Percentiles rank a stretch among this genome's conserved stretches.
phyloP scores from a whole-genome alignment of 1,284 basidiomycete species.

The Mycosarcoma maydis region DNA sequence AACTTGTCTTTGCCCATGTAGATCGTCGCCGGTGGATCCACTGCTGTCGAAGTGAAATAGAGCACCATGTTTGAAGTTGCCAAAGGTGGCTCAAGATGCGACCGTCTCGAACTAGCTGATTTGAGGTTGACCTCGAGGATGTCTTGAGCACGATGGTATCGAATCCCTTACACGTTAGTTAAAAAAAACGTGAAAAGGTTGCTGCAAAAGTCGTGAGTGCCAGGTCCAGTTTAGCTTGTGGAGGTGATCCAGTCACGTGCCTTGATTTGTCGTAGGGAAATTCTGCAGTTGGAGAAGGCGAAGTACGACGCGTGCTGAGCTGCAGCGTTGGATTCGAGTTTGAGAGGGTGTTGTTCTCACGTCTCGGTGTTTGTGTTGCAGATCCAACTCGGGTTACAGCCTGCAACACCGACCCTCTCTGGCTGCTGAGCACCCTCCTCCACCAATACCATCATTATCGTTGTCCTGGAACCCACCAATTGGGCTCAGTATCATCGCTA shows the following conservation, averaged over 20 bases:
- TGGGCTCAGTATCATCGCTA: no score
- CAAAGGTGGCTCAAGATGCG: neutral
- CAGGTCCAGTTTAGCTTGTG: slow-evolving; percentile 15
- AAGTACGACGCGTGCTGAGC: slow-evolving; percentile 2
- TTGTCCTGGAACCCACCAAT: neutral
- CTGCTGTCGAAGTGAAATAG: slow-evolving; percentile 72
- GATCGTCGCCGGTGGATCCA: slow-evolving; percentile 76
- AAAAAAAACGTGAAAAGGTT: slow-evolving; percentile 1
- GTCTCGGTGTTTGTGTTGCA: neutral
- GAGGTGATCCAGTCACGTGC: slow-evolving; percentile 37
- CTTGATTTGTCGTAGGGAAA: no score
- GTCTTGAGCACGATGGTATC: neutral
- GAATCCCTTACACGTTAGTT: neutral
- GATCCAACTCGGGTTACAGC: no score
- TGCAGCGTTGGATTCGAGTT: slow-evolving; percentile 13
- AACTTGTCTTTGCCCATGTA: slow-evolving; percentile 95
- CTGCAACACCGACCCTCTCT: no score
- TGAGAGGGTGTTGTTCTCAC: slow-evolving; percentile 33
- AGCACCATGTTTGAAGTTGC: slow-evolving; percentile 69
- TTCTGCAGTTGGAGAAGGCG: neutral
- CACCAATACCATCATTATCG: no score
- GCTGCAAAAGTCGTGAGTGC: no score
- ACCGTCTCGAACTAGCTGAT: no score
- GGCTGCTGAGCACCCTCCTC: no score
- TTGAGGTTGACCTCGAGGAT: neutral